Percentiles rank a stretch among this genome's conserved stretches.
These are phyloP conservation scores for Venturiaceae sp. DNA, from an alignment of 2,329 filamentous ascomycete genomes.

Conservation along the genomic window DNA sequence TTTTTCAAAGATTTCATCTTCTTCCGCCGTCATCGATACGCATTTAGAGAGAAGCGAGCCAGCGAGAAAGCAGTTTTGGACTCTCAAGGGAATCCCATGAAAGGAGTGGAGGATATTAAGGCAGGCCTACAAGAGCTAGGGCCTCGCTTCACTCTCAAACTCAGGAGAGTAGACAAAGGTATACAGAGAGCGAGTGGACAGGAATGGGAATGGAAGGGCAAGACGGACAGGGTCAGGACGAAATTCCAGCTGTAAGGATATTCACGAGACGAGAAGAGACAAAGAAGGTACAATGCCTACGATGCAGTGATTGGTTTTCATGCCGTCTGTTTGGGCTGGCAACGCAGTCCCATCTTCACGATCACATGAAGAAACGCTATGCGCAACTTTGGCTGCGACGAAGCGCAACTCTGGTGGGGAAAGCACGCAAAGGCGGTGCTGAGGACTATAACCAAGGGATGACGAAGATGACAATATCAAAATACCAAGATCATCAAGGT, in stretches of 20 bases:
- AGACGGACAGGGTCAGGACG: constrained; percentile 89
- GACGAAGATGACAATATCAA: no score
- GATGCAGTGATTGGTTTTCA: no score
- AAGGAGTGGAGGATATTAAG: constrained; percentile 76
- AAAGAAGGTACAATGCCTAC: no score
- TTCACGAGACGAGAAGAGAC: neutral
- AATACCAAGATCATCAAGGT: no score
- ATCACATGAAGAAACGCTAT: no score
- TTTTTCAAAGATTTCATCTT: constrained; percentile 98
- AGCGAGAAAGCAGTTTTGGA: constrained; percentile 81
- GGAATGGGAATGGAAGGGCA: constrained; percentile 94
- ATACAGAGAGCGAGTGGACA: constrained; percentile 67
- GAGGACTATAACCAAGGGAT: no score
- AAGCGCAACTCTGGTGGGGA: no score
- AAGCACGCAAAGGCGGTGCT: no score
- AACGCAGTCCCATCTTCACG: no score
- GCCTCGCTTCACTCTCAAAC: constrained; percentile 73
- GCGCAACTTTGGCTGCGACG: no score
- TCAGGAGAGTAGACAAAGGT: constrained; percentile 84
- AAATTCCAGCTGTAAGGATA: constrained; percentile 69
- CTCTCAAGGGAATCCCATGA: constrained; percentile 71
- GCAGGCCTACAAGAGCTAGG: constrained; percentile 87
- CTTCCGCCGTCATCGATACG: constrained; percentile 78
- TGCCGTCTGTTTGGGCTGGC: no score
- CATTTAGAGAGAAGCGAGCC: constrained; percentile 79